Percentiles rank a stretch among this genome's conserved stretches.
These are phyloP conservation scores for Acanthamoeba rhysodes DNA, from an alignment of 208 protist genomes.

Conservation along the genomic window DNA sequence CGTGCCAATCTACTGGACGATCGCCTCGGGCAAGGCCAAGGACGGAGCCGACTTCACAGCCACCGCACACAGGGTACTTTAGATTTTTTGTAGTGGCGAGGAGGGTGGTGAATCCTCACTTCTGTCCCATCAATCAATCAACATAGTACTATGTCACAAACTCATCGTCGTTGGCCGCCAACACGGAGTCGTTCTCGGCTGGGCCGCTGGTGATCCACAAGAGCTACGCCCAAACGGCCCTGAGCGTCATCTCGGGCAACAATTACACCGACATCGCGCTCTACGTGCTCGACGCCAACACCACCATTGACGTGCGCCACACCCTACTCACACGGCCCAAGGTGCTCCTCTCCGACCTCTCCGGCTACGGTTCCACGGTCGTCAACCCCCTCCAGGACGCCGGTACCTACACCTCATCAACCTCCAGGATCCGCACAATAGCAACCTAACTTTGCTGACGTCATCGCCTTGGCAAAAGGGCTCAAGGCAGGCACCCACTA, in stretches of 20 bases:
- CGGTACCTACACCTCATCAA: no score
- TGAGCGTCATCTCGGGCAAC: not conserved
- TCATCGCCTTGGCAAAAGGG: no score
- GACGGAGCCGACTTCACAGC: conserved; percentile 30
- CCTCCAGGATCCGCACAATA: no score
- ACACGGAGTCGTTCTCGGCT: not conserved
- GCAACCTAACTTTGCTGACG: no score
- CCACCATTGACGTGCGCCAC: conserved; percentile 16
- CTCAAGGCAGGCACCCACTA: conserved; percentile 1
- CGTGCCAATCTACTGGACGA: not conserved
- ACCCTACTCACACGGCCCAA: not conserved
- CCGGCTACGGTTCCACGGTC: not conserved
- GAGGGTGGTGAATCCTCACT: not conserved
- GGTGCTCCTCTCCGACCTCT: conserved; percentile 28
- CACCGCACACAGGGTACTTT: not conserved
- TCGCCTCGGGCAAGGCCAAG: not conserved
- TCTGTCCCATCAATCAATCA: not conserved
- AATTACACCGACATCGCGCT: not conserved
- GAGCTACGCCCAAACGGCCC: not conserved
- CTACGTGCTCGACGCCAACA: not conserved
- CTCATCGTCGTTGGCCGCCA: not conserved
- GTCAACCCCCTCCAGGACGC: not conserved
- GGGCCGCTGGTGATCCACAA: conserved; percentile 11
- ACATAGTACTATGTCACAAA: not conserved
- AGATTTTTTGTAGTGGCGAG: not conserved